A percentile compares a stretch with the other conserved stretches of the same genome.
Conservation (phyloP, 768 basidiomycete species). For the Tulasnella sp. region DNA sequence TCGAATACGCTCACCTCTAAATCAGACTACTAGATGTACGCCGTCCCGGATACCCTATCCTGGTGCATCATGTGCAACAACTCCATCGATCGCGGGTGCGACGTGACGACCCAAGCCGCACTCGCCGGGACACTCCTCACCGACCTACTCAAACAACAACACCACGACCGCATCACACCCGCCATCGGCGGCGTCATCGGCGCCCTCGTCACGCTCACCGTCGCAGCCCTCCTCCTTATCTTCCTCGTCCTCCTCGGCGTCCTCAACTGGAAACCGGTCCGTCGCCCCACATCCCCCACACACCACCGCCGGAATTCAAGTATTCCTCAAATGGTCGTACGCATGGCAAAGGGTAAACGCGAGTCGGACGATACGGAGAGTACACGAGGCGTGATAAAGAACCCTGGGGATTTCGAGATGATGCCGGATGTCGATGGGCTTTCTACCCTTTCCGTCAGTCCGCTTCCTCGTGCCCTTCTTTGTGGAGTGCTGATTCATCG, state of each 20-base stretch:
- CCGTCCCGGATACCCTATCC: constrained; percentile 38
- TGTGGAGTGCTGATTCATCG: background rate
- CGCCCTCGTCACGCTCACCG: background rate
- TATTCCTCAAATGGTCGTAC: background rate
- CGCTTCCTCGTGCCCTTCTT: background rate
- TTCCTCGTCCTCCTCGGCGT: background rate
- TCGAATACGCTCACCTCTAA: background rate
- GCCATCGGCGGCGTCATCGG: constrained; percentile 11
- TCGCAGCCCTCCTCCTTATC: background rate
- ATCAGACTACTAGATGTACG: constrained; percentile 31
- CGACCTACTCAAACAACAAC: background rate
- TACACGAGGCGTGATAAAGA: background rate
- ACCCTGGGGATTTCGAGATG: constrained; percentile 10
- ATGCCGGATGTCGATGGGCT: constrained; percentile 9
- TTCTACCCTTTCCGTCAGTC: background rate
- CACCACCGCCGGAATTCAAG: background rate
- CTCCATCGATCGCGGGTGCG: constrained; percentile 45
- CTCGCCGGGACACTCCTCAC: constrained; percentile 3
- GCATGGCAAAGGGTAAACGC: background rate
- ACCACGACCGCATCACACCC: background rate
- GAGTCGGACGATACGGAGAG: constrained; percentile 13
- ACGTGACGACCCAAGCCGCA: constrained; percentile 33
- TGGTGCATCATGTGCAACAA: constrained; percentile 55
- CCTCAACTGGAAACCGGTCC: background rate
- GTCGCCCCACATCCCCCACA: background rate